phyloP scores from a whole-genome alignment of 78 protist genomes.

The Thecamonas trahens region DNA sequence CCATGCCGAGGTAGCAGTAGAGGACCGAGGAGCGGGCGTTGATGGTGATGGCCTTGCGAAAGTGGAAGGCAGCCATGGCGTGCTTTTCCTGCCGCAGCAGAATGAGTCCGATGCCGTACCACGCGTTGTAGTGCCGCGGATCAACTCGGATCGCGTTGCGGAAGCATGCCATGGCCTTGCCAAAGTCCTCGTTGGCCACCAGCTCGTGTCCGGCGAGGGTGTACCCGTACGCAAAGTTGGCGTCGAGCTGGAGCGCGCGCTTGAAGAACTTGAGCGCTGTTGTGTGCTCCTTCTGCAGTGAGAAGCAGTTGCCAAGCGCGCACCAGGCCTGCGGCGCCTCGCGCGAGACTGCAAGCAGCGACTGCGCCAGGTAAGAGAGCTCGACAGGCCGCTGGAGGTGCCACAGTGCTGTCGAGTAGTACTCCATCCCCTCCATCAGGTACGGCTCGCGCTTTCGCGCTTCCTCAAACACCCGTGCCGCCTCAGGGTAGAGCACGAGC shows the following conservation, averaged over 20 bases:
- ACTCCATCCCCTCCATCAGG: slow-evolving; percentile 41
- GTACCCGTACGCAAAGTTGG: slow-evolving; percentile 57
- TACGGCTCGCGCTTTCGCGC: slow-evolving; percentile 31
- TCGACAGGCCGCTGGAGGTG: slow-evolving; percentile 37
- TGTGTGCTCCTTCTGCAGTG: slow-evolving; percentile 54
- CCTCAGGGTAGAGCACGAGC: slow-evolving; percentile 7
- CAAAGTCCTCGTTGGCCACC: slow-evolving; percentile 43
- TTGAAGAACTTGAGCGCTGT: slow-evolving; percentile 51
- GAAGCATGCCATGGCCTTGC: slow-evolving; percentile 28
- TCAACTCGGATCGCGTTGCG: slow-evolving; percentile 37
- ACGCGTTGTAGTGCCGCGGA: slow-evolving; percentile 69
- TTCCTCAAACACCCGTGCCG: slow-evolving; percentile 5
- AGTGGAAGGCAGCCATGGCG: slow-evolving; percentile 36
- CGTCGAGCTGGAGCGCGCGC: slow-evolving; percentile 42
- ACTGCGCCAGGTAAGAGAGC: slow-evolving; percentile 23
- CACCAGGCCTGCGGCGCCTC: slow-evolving; percentile 49
- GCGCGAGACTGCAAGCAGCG: slow-evolving; percentile 2
- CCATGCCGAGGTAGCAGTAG: slow-evolving; percentile 50
- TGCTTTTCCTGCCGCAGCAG: slow-evolving; percentile 43
- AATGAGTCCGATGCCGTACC: slow-evolving; percentile 41
- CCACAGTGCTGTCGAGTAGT: slow-evolving; percentile 70
- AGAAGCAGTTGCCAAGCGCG: slow-evolving; percentile 55
- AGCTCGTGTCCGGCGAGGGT: slow-evolving; percentile 63
- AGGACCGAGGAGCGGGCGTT: slow-evolving; percentile 43
- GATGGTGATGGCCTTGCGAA: slow-evolving; percentile 33